Evolutionary conservation across 1,284 basidiomycete genomes (phyloP).

Genomic region (Cystobasidiaceae sp.): DNA sequence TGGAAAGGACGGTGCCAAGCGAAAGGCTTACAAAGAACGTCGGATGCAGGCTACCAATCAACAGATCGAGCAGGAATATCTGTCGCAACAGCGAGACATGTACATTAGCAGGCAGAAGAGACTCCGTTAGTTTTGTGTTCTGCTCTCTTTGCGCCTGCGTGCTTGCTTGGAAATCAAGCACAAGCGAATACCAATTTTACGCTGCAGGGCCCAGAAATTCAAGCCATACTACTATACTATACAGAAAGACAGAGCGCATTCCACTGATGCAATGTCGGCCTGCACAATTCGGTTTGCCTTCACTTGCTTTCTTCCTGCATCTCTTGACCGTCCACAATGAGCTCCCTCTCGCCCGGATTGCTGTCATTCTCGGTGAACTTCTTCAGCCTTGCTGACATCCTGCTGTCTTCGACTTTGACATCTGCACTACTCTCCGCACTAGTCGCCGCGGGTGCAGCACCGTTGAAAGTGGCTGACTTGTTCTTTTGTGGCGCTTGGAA

Average conservation of each 20-base stretch:
- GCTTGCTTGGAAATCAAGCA: no score
- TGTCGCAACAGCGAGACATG: background rate
- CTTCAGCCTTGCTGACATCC: slow-evolving; percentile 38
- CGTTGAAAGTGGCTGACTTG: slow-evolving; percentile 29
- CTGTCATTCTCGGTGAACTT: slow-evolving; percentile 30
- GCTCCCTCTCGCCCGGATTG: slow-evolving; percentile 25
- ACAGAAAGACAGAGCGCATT: no score
- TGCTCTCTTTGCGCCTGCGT: no score
- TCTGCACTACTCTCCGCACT: slow-evolving; percentile 36
- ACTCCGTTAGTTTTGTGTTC: no score
- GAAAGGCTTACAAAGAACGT: slow-evolving; percentile 3
- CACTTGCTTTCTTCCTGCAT: background rate
- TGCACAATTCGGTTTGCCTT: background rate
- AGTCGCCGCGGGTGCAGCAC: background rate
- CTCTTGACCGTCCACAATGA: slow-evolving; percentile 33
- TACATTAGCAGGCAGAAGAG: no score
- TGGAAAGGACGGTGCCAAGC: slow-evolving; percentile 64
- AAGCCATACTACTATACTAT: no score
- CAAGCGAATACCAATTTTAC: no score
- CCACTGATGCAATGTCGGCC: no score
- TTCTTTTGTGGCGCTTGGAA: slow-evolving; percentile 1
- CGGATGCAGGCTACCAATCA: background rate
- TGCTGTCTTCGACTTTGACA: slow-evolving; percentile 32
- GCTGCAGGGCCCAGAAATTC: no score
- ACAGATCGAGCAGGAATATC: slow-evolving; percentile 1